These are phyloP conservation scores for Gaertneriomyces sp. DNA, from an alignment of 192 early-diverging fungal species.

Conservation along the genomic window DNA sequence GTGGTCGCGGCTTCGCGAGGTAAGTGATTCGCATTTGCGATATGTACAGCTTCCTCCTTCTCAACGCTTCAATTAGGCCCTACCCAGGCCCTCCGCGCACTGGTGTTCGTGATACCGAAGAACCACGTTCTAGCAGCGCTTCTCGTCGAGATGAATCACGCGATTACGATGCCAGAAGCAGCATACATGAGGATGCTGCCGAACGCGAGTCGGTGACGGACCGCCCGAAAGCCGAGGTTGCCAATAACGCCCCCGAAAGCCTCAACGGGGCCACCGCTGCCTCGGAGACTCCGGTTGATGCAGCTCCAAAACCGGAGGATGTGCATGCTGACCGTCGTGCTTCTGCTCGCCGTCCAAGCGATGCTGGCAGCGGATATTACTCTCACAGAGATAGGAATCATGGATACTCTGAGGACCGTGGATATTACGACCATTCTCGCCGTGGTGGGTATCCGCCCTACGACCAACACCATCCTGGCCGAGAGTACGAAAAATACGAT, in stretches of 20 bases:
- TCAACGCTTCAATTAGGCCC: neutral
- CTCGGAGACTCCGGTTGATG: neutral
- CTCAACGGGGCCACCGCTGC: neutral
- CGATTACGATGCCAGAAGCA: neutral
- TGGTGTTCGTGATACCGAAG: neutral
- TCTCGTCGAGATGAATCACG: neutral
- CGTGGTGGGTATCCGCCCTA: neutral
- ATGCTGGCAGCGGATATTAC: neutral
- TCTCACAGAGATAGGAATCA: neutral
- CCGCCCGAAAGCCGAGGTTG: neutral
- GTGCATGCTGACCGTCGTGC: neutral
- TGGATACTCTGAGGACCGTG: neutral
- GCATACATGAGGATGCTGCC: neutral
- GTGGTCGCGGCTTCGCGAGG: constrained; percentile 1
- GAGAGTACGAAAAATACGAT: constrained; percentile 19
- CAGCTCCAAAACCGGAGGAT: neutral
- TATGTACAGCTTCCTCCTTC: neutral
- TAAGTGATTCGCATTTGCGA: neutral
- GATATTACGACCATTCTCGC: constrained; percentile 1
- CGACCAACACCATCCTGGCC: constrained; percentile 6
- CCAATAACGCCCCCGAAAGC: neutral
- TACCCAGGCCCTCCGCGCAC: neutral
- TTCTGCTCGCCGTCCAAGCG: neutral
- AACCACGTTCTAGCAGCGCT: neutral
- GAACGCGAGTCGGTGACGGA: neutral